A percentile compares a stretch with the other conserved stretches of the same genome.
These are phyloP conservation scores for Nigrograna mackinnonii DNA, from an alignment of 2,329 filamentous ascomycete species.

Conservation along the genomic window DNA sequence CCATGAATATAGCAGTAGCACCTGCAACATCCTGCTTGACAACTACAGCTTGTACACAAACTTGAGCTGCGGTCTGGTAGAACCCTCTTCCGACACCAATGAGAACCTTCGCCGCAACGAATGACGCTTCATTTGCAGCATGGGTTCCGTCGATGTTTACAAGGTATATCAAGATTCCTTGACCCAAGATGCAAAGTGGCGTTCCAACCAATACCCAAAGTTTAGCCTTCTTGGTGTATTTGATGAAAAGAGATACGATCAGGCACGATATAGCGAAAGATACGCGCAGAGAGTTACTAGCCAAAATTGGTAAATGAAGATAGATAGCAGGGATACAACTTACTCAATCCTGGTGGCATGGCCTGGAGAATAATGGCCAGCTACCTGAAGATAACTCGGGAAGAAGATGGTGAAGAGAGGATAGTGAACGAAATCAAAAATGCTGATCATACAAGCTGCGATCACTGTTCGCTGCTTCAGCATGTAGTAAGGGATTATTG, in stretches of 20 bases:
- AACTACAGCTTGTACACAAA: not conserved
- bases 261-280: not conserved
- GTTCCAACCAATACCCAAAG: not conserved
- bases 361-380: not conserved
- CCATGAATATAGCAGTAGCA: not conserved
- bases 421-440: not conserved
- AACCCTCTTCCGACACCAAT: not conserved
- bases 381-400: not conserved
- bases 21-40: not conserved
- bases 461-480: not conserved
- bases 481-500: not conserved
- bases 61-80: not conserved
- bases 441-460: not conserved
- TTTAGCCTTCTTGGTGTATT: not conserved
- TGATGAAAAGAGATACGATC: not conserved
- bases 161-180: not conserved
- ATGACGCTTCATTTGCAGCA: not conserved
- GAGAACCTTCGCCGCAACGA: not conserved
- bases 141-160: not conserved
- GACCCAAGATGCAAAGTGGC: not conserved
- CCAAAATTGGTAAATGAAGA: too few relatives aligned
- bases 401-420: not conserved
- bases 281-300: not conserved
- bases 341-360: not conserved
- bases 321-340: not conserved